Base-by-base conservation (phyloP, 2,329 filamentous ascomycete genomes). In the Fusarium sp. region DNA sequence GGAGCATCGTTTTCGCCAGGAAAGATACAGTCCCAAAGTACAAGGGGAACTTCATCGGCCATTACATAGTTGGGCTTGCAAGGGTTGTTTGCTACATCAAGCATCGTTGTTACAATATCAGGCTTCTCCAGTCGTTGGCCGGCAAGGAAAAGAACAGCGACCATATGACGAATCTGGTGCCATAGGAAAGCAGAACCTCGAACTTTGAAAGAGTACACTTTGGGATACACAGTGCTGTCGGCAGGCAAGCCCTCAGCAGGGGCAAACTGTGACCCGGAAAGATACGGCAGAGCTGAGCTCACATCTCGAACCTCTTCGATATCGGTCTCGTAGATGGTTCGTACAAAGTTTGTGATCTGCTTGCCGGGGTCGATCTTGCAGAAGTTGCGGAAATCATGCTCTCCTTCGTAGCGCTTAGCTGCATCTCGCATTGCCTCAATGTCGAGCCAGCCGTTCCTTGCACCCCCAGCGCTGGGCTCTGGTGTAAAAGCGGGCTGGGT, bases 151-250 rank as follows among this genome's bases (percentile, higher is more conserved):
- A 99, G 84, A 9, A 98, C 85, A 18, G 91, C 89, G n/a, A 97
- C 90, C 88, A 99, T 94, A 82, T 95, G 93, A 25, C 96, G 90
- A 72, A 99, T 97, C 82, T 99, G 96, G 82, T 99, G 96, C 96
- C 96, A 99, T 48, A 99, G 83, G 80, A 99, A 99, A 3, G 94
- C 96, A 10, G 92, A 94, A 22, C 96, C 96, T 72, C 94, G 90
- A 43, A 99, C 90, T 62, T 91, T 91, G 80, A 99, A 97, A 67
- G 91, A 91, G 82, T 97, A 98, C 16, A 98, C 87, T 76, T 93
- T 92, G 9, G 90, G 86, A 57, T 80, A 76, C 8, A 63, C 67
- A 0, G 61, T 73, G 9, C 40, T 66, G 4, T 57, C 32, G 3
- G 51, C 20, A 5, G 46, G 52, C 12, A 65, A 32, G 15, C 54